Base-by-base conservation (phyloP, 257 asterid genomes). In the Linderniella brevidens region DNA sequence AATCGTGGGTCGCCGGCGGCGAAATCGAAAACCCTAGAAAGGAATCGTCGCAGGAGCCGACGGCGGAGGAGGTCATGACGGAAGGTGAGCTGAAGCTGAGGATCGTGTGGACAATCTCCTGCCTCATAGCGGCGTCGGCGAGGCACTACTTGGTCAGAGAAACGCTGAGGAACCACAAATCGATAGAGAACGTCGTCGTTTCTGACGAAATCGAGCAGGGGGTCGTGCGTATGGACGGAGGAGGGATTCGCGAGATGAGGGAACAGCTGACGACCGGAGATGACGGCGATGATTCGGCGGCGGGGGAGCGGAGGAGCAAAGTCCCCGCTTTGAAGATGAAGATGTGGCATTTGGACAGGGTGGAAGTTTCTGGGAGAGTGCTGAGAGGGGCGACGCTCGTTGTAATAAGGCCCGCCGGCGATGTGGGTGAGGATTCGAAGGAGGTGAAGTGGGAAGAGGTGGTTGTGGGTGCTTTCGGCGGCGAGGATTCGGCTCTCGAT, bases 371-470 rank as follows among this genome's bases (percentile, higher is more conserved):
- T 6, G 70, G 72, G 17, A 64, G 62, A 66, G 78, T 66, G 36
- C 67, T 79, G 81, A 70, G 75, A 35, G 95, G 86, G 37, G 92
- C 86, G 13, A 79, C 92, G 16, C 54, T 79, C 56, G 86, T 74
- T 56, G 72, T 74, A 13, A 55, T 83, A 37, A 56, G 69, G 59
- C 83, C 90, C 4, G 78, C 71, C 0, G 68, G 60, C 8, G 58
- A 53, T 13, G 56, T 55, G 8, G 61, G 52, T 29, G 58, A 47
- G 35, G 60, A 55, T 48, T 19, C 25, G 40, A 62, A 44, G 17
- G 59, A 13, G 48, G 55, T 4, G 44, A 50, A 39, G 0, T 13
- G 49, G 52, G 49, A 56, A 49, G 64, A 69, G 15, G 57, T 50
- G 60, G 64, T 50, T 18, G 74, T 67, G 15, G 66, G 70, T n/a